Base-by-base conservation (phyloP, 495 filamentous ascomycete genomes). In the Aspergillus sclerotiicarbonarius region DNA sequence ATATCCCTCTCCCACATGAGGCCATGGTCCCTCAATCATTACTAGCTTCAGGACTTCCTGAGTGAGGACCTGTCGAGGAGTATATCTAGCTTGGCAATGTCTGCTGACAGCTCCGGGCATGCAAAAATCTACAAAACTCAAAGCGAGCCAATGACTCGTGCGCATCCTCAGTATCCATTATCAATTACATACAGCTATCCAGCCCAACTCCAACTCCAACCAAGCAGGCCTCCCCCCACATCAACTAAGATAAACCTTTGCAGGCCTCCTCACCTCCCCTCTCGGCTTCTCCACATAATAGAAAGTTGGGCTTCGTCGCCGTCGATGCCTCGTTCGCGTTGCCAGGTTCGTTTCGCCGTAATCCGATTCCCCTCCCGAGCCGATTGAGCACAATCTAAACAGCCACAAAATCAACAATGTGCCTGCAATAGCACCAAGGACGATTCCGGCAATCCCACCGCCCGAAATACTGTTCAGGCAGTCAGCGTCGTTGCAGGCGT, bases 381-480 rank as follows among this genome's bases (percentile, higher is more conserved):
- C 8, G 2, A 70, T 54, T 18, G 54, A 33, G 52, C 67, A 74
- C 0, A 71, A 12, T 21, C 63, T 62, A 59, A 64, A 71, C n/a
- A 85, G 71, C 82, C 82, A 85, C 21, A 81, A 61, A 4, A 86
- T 53, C 0, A 85, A 63, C 0, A 86, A 68, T 1, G 84, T 71
- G 7, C 82, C 83, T 48, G 67, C 80, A 50, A 86, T 80, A 19
- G 78, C 76, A 33, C 83, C 83, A 62, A 86, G 76, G 50, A 86
- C 82, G 57, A 85, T 84, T 41, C 83, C 83, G 0, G 82, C 83
- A 43, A 86, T 84, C 1, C 71, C 81, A 20, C 83, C 82, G 16
- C 81, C 75, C 18, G 71, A 71, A 15, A 86, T 71, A 35, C 2
- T 35, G 8, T 35, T 13, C 33, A 7, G 33, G 8, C 33, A 35